Percentiles rank a stretch among this genome's conserved stretches.
Conservation (phyloP, 2,329 filamentous ascomycete genomes). For the Cryphonectria carpinicola region DNA sequence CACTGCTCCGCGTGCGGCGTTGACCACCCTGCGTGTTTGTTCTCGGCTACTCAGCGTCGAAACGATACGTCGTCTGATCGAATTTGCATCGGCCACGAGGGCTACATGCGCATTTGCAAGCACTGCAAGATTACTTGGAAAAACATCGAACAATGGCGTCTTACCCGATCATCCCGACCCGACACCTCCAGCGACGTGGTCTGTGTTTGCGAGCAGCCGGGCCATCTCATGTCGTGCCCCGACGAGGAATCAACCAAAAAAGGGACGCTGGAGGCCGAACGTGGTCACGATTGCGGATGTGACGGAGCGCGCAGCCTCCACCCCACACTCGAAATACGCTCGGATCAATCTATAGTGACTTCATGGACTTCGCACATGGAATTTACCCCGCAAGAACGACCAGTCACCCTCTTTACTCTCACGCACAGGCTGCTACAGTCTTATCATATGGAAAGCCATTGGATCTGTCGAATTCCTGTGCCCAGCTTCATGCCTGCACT, state of each 20-base stretch:
- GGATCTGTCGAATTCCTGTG: not conserved
- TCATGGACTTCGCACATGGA: not conserved
- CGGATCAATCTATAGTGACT: not conserved
- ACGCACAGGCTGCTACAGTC: not conserved
- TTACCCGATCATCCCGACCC: not conserved
- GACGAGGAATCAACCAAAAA: not conserved
- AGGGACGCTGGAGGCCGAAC: not conserved
- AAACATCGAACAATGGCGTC: not conserved
- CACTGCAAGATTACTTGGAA: not conserved
- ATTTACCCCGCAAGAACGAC: not conserved
- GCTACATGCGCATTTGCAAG: not conserved
- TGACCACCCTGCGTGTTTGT: slow-evolving; percentile 17
- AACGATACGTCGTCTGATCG: not conserved
- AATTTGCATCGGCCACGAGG: slow-evolving; percentile 15
- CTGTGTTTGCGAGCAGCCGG: not conserved
- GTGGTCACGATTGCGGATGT: not conserved
- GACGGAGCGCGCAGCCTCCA: not conserved
- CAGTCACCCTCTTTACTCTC: not conserved
- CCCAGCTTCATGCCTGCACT: not conserved
- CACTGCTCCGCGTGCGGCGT: slow-evolving; percentile 14
- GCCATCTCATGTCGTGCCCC: not conserved
- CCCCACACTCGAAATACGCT: not conserved
- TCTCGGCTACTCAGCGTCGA: slow-evolving; percentile 6
- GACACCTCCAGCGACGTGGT: not conserved
- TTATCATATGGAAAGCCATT: not conserved